These are phyloP conservation scores for Alternaria consortialis DNA, from an alignment of 2,329 filamentous ascomycete genomes.

Conservation along the genomic window DNA sequence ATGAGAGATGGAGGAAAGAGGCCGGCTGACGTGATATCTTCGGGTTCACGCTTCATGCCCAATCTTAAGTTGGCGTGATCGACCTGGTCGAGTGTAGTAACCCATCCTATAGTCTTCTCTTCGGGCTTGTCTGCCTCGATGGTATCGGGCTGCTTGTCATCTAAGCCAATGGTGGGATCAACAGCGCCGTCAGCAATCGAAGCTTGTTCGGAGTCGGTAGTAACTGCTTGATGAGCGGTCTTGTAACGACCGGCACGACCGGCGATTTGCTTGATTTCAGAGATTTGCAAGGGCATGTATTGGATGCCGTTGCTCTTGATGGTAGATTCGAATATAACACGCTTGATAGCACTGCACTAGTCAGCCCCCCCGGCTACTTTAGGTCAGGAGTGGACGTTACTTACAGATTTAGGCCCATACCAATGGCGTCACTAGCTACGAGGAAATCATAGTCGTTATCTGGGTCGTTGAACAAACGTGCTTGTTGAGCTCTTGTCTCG, in stretches of 20 bases:
- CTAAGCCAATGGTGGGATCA: conserved; percentile 29
- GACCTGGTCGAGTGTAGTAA: conserved; percentile 77
- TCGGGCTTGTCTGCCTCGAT: conserved; percentile 6
- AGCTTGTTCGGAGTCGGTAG: conserved; percentile 28
- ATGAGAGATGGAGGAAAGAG: conserved; percentile 76
- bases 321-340: conserved; percentile 84
- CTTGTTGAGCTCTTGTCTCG: conserved; percentile 91
- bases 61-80: conserved; percentile 71
- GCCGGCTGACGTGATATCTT: conserved; percentile 74
- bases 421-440: conserved; percentile 93
- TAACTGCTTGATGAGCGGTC: conserved; percentile 68
- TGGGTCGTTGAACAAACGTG: conserved; percentile 91
- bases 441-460: conserved; percentile 95
- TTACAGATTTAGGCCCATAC: conserved; percentile 94
- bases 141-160: conserved; percentile 21
- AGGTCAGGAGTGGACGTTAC: conserved; percentile 29
- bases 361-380: conserved; percentile 22
- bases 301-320: conserved; percentile 73
- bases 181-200: conserved; percentile 7
- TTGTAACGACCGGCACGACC: conserved; percentile 89
- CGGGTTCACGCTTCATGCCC: conserved; percentile 70
- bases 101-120: conserved; percentile 67
- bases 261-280: conserved; percentile 93
- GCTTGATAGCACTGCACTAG: conserved; percentile 72
- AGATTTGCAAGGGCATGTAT: conserved; percentile 68